These are phyloP conservation scores for Nelumbo lutea DNA, from an alignment of 164 flowering plant species.

Conservation along the genomic window DNA sequence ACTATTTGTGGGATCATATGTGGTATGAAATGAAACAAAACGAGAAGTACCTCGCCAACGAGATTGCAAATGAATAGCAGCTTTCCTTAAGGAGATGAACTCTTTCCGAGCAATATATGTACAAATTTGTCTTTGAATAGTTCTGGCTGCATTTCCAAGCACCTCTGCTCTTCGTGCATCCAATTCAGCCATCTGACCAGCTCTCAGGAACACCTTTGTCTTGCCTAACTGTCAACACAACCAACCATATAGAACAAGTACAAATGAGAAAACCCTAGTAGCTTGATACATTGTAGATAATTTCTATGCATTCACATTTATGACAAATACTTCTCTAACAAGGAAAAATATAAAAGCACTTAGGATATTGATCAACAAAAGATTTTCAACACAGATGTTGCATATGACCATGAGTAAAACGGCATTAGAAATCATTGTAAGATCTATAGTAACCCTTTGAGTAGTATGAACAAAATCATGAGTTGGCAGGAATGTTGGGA, in stretches of 20 bases:
- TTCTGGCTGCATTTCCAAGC: constrained; percentile 87
- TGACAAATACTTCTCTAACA: no score
- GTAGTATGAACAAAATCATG: neutral
- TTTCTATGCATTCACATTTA: neutral
- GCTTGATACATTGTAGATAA: neutral
- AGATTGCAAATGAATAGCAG: constrained; percentile 84
- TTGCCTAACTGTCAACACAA: constrained; percentile 71
- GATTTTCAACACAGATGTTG: neutral
- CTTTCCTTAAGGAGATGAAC: constrained; percentile 61
- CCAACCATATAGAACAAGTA: neutral
- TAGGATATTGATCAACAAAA: neutral
- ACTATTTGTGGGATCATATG: no score
- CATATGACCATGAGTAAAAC: neutral
- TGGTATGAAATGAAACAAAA: neutral
- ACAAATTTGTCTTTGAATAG: constrained; percentile 79
- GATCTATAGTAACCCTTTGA: neutral
- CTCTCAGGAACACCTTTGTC: constrained; percentile 90
- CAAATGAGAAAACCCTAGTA: neutral
- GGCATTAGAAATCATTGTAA: neutral
- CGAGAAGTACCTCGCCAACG: constrained; percentile 61
- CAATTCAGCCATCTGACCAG: constrained; percentile 99
- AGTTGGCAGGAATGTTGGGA: constrained; percentile 3
- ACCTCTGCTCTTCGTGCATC: constrained; percentile 95
- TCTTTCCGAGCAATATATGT: constrained; percentile 90
- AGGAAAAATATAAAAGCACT: no score